Conservation (phyloP, 2,329 filamentous ascomycete genomes). For the Pseudonectria foliicola region DNA sequence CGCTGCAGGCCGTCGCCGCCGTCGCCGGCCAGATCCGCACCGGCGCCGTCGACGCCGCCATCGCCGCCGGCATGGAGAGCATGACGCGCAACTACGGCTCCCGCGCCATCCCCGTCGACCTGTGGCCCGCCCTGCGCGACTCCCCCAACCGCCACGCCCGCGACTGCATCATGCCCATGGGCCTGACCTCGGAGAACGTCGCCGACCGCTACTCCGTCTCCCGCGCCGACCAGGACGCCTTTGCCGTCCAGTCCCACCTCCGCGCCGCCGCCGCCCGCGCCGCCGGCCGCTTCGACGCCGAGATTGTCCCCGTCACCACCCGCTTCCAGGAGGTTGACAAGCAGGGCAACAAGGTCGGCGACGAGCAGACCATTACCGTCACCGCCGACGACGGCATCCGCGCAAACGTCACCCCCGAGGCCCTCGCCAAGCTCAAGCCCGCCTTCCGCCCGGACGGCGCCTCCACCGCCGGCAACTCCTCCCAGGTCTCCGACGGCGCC, state of each 20-base stretch:
- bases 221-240: conserved; percentile 72
- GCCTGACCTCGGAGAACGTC: conserved; percentile 83
- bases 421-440: conserved; percentile 72
- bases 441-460: conserved; percentile 70
- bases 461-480: conserved; percentile 80
- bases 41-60: conserved; percentile 64
- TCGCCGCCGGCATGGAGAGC: conserved; percentile 90
- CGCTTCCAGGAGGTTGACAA: conserved; percentile 58
- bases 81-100: conserved; percentile 90
- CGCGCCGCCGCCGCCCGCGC: conserved; percentile 65
- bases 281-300: conserved; percentile 62
- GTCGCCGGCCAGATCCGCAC: conserved; percentile 70
- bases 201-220: conserved; percentile 67
- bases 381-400: conserved; percentile 78
- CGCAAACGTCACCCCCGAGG: conserved; percentile 58
- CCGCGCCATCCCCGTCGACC: conserved; percentile 72
- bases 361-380: conserved; percentile 57
- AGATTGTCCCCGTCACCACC: conserved; percentile 77
- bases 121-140: conserved; percentile 68
- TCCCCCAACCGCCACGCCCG: conserved; percentile 59
- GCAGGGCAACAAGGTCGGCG: conserved; percentile 47
- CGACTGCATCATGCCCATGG: conserved; percentile 94
- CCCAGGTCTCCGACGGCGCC: conserved; percentile 82
- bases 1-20: conserved; percentile 67
- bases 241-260: conserved; percentile 67